Evolutionary conservation across 2,329 filamentous ascomycete genomes (phyloP).

Genomic region (Penicillium sp.): DNA sequence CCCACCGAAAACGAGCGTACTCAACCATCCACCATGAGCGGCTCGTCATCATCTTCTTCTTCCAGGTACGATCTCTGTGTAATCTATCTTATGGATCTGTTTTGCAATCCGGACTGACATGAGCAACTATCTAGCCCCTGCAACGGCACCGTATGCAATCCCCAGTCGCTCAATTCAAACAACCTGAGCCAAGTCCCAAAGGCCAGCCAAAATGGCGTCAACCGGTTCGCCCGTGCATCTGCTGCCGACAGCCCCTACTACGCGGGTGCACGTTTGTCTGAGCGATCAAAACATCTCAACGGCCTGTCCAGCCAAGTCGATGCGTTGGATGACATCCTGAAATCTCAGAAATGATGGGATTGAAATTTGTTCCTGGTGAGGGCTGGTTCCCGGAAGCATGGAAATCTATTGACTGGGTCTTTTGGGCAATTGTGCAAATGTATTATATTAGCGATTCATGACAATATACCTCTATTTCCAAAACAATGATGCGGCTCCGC

Average conservation of each 20-base stretch:
- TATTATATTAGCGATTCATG: conserved; percentile 2
- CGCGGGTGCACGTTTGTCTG: conserved; percentile 25
- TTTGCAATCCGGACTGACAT: conserved; percentile 3
- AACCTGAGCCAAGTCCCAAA: conserved; percentile 25
- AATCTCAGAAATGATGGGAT: conserved; percentile 2
- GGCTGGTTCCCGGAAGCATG: too few species aligned
- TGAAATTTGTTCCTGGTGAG: too few species aligned
- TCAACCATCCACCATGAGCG: too few species aligned
- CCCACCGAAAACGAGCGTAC: too few species aligned
- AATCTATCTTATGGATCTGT: too few species aligned
- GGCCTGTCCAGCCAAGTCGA: conserved; percentile 28
- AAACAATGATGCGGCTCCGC: not conserved
- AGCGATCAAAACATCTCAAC: conserved; percentile 26
- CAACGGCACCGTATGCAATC: conserved; percentile 14
- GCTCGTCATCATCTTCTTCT: too few species aligned
- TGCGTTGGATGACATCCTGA: conserved; percentile 26
- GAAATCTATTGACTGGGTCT: too few species aligned
- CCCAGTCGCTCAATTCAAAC: conserved; percentile 19
- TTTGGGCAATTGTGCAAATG: not conserved
- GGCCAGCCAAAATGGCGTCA: conserved; percentile 18
- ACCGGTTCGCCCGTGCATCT: conserved; percentile 23
- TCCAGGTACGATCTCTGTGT: too few species aligned
- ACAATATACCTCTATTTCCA: conserved; percentile 11
- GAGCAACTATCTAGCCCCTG: conserved; percentile 2
- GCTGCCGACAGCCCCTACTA: conserved; percentile 30